Percentiles rank a stretch among this genome's conserved stretches.
phyloP scores from a whole-genome alignment of 495 filamentous ascomycete species.

The Parmelia sp. region DNA sequence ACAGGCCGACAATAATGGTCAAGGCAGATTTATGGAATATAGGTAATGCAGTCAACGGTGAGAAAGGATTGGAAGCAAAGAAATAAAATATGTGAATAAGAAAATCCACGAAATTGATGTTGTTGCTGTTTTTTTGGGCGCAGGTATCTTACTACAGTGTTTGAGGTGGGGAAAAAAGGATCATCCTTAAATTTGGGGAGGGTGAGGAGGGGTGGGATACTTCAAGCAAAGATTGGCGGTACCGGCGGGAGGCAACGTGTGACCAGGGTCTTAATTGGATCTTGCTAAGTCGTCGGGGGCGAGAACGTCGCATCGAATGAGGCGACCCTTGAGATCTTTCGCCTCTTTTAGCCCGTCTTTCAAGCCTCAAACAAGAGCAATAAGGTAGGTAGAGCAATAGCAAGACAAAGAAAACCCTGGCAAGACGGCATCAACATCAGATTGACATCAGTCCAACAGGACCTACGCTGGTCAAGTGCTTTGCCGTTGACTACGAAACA shows the following conservation, averaged over 20 bases:
- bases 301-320: conserved; percentile 17
- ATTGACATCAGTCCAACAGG: conserved; percentile 1
- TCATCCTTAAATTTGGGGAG: conserved; percentile 21
- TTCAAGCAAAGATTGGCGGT: conserved; percentile 18
- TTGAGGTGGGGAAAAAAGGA: conserved; percentile 17
- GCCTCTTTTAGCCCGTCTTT: conserved; percentile 3
- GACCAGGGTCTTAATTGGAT: conserved; percentile 19
- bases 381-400: neutral
- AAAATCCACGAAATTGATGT: neutral
- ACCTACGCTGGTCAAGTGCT: neutral
- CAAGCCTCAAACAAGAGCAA: neutral
- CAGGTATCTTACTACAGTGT: conserved; percentile 8
- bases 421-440: conserved; percentile 4
- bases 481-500: neutral
- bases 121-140: too few species aligned
- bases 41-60: neutral
- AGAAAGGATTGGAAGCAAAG: neutral
- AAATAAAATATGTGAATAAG: conserved; percentile 3
- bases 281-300: conserved; percentile 11
- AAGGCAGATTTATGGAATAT: conserved; percentile 9
- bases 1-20: neutral
- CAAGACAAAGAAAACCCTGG: conserved; percentile 3
- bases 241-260: conserved; percentile 18
- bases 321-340: conserved; percentile 8
- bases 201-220: conserved; percentile 17